Evolutionary conservation across 2,329 filamentous ascomycete species (phyloP).

Genomic region (Phialophora verrucosa): DNA sequence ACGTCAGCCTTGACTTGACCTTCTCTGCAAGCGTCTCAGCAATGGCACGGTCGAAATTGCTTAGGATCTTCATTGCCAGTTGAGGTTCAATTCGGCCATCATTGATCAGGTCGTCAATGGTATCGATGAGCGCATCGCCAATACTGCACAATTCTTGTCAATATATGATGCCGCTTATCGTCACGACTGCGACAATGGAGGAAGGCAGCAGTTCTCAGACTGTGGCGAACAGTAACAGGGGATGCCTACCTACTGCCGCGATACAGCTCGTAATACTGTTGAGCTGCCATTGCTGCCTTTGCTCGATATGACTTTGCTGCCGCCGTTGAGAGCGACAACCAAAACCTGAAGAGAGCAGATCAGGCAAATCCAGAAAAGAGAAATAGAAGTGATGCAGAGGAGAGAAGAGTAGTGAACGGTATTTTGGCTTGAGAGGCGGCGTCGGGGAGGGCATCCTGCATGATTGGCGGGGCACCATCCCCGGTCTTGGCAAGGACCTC

Average conservation of each 20-base stretch:
- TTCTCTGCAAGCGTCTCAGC: constrained; percentile 89
- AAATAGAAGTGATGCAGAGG: background rate
- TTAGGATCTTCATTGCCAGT: constrained; percentile 96
- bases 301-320: background rate
- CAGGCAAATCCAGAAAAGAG: background rate
- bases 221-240: background rate
- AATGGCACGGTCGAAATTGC: constrained; percentile 92
- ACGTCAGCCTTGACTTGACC: constrained; percentile 87
- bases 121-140: constrained; percentile 90
- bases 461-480: background rate
- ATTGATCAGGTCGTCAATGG: constrained; percentile 94
- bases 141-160: constrained; percentile 65
- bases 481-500: background rate
- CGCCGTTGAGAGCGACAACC: background rate
- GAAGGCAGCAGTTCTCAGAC: constrained; percentile 4
- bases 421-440: background rate
- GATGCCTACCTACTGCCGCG: constrained; percentile 85
- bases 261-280: constrained; percentile 88
- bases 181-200: background rate
- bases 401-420: background rate
- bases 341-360: background rate
- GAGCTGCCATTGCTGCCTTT: constrained; percentile 43
- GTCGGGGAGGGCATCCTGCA: background rate
- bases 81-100: constrained; percentile 95
- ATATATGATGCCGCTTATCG: constrained; percentile 24